A percentile compares a stretch with the other conserved stretches of the same genome.
Conservation (phyloP, 352 stramenopile species). For the Pythium volutum region DNA sequence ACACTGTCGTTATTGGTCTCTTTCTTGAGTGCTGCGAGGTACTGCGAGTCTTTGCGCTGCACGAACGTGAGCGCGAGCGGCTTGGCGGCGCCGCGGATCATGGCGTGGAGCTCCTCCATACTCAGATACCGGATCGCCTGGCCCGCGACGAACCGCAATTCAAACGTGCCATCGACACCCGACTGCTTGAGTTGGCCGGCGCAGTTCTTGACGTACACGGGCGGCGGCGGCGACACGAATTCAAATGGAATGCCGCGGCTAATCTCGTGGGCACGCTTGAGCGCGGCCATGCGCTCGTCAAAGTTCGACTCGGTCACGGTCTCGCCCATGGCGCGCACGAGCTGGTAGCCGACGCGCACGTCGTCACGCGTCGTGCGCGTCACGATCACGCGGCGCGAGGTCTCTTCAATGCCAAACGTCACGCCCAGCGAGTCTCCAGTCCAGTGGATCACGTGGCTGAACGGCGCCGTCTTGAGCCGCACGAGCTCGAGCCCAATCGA, state of each 20-base stretch:
- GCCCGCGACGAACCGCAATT: slow-evolving; percentile 58
- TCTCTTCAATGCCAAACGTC: slow-evolving; percentile 72
- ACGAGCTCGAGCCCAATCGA: slow-evolving; percentile 57
- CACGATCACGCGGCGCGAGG: slow-evolving; percentile 62
- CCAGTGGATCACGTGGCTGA: slow-evolving; percentile 38
- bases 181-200: slow-evolving; percentile 36
- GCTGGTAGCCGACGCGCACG: slow-evolving; percentile 52
- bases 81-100: slow-evolving; percentile 53
- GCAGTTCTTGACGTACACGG: slow-evolving; percentile 54
- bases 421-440: slow-evolving; percentile 48
- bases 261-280: slow-evolving; percentile 50
- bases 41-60: slow-evolving; percentile 48
- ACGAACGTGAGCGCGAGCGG: slow-evolving; percentile 63
- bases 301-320: slow-evolving; percentile 52
- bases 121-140: slow-evolving; percentile 54
- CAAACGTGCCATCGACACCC: slow-evolving; percentile 57
- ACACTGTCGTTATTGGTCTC: slow-evolving; percentile 25
- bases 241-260: slow-evolving; percentile 53
- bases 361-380: slow-evolving; percentile 54
- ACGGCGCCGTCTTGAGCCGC: slow-evolving; percentile 32
- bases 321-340: slow-evolving; percentile 43
- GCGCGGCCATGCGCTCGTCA: slow-evolving; percentile 40
- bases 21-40: slow-evolving; percentile 32
- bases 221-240: slow-evolving; percentile 50
- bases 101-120: slow-evolving; percentile 61